Base-by-base conservation (phyloP, 2,329 filamentous ascomycete species). In the Calonectria pseudoturangicola region DNA sequence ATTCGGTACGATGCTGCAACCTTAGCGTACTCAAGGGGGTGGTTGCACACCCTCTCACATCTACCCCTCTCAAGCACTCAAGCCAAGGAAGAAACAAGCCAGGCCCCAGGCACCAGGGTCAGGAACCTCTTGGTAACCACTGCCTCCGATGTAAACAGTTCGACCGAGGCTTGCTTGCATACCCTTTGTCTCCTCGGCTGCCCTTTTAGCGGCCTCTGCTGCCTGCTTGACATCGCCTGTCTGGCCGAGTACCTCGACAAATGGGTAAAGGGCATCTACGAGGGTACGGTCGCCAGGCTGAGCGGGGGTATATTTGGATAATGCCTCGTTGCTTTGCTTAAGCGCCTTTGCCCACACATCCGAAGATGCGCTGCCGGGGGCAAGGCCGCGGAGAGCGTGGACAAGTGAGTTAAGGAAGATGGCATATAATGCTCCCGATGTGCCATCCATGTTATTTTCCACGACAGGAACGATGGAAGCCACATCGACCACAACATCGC, bases 351-450 rank as follows among this genome's bases (percentile, higher is more conserved):
- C 85, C 92, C 90, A 88, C 77, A 86, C 75, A 51, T 86, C 78
- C 6, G 85, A 79, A 4, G 84, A 84, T 2, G 84, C 84, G 6
- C 83, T 79, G 12, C 86, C 86, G 2, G 85, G 81, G 0, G 83
- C 80, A 13, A 86, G 84, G 7, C 81, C 82, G 51, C 87, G 86
- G 21, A 92, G 86, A 3, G 88, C 92, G 75, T 93, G 91, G 27
- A 94, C 92, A 7, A 98, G 91, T 0, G 95, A 92, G 82, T 98
- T 98, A 73, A 98, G 88, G 88, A 98, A 98, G 83, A 98, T 98
- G 80, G 95, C 93, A 79, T 90, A 91, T 3, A 92, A 83, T 2
- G 89, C 89, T 4, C 90, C 90, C 1, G 90, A 91, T 2, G 90
- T 92, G 74, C 90, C 90, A 76, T 92, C 90, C 90, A 92, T 92